Percentiles rank a stretch among this genome's conserved stretches.
Conservation (phyloP, 2,329 filamentous ascomycete genomes). For the Talaromyces sp. region DNA sequence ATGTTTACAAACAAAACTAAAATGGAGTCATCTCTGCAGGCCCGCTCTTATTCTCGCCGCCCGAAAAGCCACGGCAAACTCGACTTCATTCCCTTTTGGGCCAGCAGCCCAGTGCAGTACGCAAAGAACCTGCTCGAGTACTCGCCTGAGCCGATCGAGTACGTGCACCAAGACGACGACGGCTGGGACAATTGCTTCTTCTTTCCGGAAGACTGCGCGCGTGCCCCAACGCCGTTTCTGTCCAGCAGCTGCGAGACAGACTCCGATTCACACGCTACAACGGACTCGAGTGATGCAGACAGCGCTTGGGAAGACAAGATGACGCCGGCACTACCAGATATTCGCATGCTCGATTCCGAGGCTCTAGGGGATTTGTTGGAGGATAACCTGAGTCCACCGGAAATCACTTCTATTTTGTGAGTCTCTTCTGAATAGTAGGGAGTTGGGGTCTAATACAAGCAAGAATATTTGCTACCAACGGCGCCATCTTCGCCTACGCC, state of each 20-base stretch:
- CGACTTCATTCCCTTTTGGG: slow-evolving; percentile 32
- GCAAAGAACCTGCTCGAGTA: slow-evolving; percentile 35
- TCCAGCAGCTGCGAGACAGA: slow-evolving; percentile 5
- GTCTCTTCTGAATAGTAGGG: neutral
- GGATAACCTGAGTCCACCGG: slow-evolving; percentile 38
- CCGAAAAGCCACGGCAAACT: slow-evolving; percentile 13
- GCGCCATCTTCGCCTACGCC: slow-evolving; percentile 38
- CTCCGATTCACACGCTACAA: slow-evolving; percentile 19
- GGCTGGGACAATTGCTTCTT: slow-evolving; percentile 39
- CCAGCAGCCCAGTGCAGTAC: slow-evolving; percentile 30
- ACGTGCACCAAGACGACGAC: slow-evolving; percentile 38
- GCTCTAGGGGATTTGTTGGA: slow-evolving; percentile 35
- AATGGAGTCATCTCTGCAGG: slow-evolving; percentile 20
- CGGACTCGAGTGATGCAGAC: slow-evolving; percentile 8
- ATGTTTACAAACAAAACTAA: slow-evolving; percentile 11
- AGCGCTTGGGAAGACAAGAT: slow-evolving; percentile 25
- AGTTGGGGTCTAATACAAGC: slow-evolving; percentile 21
- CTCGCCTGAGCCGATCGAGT: slow-evolving; percentile 36
- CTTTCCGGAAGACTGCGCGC: slow-evolving; percentile 39
- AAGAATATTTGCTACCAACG: slow-evolving; percentile 39
- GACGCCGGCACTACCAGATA: slow-evolving; percentile 36
- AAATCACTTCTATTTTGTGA: slow-evolving; percentile 40
- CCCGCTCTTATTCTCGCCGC: neutral
- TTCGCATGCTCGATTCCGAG: slow-evolving; percentile 39
- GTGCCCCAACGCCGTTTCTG: slow-evolving; percentile 24